Evolutionary conservation across 306 rosid species (phyloP).

Genomic region (Cercis canadensis): DNA sequence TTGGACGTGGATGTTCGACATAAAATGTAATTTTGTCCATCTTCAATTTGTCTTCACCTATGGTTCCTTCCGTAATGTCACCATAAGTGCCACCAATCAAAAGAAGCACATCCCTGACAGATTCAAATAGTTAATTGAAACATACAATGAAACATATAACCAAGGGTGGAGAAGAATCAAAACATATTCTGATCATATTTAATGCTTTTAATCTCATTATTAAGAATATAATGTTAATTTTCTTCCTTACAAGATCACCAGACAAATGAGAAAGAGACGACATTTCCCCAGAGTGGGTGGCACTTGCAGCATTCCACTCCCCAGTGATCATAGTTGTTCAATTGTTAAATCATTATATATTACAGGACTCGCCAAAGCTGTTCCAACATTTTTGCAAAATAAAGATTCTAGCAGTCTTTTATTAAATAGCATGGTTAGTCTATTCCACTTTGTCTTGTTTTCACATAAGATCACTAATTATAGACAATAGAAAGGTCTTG

Average conservation of each 20-base stretch:
- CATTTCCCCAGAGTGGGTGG: background rate
- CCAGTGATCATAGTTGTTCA: conserved; percentile 5
- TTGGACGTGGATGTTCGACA: conserved; percentile 96
- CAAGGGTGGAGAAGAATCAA: background rate
- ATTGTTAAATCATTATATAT: background rate
- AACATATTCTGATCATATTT: background rate
- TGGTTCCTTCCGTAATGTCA: conserved; percentile 47
- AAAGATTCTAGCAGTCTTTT: background rate
- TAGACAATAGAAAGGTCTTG: conserved; percentile 2
- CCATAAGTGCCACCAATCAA: conserved; percentile 72
- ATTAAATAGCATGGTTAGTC: conserved; percentile 3
- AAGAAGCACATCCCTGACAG: conserved; percentile 73
- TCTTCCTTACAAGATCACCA: background rate
- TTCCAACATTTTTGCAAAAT: background rate
- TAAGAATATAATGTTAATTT: background rate
- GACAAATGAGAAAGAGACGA: background rate
- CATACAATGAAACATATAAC: conserved; percentile 6
- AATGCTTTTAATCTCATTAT: background rate
- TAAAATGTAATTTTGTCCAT: conserved; percentile 75
- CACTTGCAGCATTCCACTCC: background rate
- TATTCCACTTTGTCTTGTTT: conserved; percentile 3
- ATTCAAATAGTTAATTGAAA: conserved; percentile 23
- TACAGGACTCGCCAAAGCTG: background rate
- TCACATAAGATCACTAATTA: no score
- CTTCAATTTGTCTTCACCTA: conserved; percentile 60